Conservation (phyloP, 495 filamentous ascomycete species). For the Lindgomyces ingoldianus region DNA sequence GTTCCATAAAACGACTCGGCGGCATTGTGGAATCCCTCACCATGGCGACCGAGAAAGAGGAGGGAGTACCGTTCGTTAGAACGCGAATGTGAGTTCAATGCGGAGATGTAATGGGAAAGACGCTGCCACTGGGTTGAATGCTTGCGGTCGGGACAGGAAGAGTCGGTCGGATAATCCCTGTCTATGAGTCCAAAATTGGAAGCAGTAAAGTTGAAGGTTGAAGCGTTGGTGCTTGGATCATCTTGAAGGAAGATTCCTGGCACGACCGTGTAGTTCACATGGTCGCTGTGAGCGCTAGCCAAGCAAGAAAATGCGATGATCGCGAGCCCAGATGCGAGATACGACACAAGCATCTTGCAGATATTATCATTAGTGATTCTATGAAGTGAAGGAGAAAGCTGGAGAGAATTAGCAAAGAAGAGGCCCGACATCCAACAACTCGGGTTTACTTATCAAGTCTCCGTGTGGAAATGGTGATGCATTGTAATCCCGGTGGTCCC, state of each 20-base stretch:
- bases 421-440: not conserved
- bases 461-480: not conserved
- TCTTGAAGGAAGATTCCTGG: conserved; percentile 73
- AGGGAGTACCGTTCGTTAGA: conserved; percentile 37
- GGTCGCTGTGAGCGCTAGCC: no score
- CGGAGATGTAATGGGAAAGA: conserved; percentile 34
- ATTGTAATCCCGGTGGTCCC: not conserved
- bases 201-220: conserved; percentile 60
- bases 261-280: conserved; percentile 63
- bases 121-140: conserved; percentile 42
- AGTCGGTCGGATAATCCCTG: conserved; percentile 37
- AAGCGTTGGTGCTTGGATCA: conserved; percentile 60
- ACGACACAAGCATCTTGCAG: not conserved
- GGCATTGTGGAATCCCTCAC: conserved; percentile 46
- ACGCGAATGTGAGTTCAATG: conserved; percentile 24
- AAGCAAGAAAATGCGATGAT: no score
- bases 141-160: conserved; percentile 5
- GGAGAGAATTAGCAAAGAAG: not conserved
- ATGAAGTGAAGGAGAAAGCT: not conserved
- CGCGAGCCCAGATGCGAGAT: not conserved
- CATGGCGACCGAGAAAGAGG: conserved; percentile 44
- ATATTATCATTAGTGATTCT: not conserved
- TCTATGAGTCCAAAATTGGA: conserved; percentile 41
- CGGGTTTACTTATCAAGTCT: not conserved
- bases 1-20: conserved; percentile 44